phyloP scores from a whole-genome alignment of 176 grass and related monocot species.

The Triticum aestivum region IWGSC_CS_RefSeq_v2.1 NC_057802.1:136765854-136766353 shows the following conservation, averaged over 20 bases:
- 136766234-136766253: neutral
- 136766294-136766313: neutral
- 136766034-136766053: conserved; percentile 80
- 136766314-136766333: conserved; percentile 17
- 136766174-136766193: conserved; percentile 35
- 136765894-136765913: no score
- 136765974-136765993: conserved; percentile 28
- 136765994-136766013: neutral
- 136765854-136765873: neutral
- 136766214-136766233: neutral
- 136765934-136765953: neutral
- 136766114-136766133: conserved; percentile 55
- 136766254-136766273: neutral
- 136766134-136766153: neutral
- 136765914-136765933: neutral
- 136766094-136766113: conserved; percentile 34
- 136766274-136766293: neutral
- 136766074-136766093: conserved; percentile 16
- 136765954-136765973: conserved; percentile 32
- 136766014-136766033: conserved; percentile 57
- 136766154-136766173: conserved; percentile 36
- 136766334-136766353: conserved; percentile 21
- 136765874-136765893: neutral
- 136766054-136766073: conserved; percentile 74
- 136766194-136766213: neutral